These are phyloP conservation scores for Cercospora beticola DNA, from an alignment of 2,329 filamentous ascomycete genomes.

Conservation along the genomic window DNA sequence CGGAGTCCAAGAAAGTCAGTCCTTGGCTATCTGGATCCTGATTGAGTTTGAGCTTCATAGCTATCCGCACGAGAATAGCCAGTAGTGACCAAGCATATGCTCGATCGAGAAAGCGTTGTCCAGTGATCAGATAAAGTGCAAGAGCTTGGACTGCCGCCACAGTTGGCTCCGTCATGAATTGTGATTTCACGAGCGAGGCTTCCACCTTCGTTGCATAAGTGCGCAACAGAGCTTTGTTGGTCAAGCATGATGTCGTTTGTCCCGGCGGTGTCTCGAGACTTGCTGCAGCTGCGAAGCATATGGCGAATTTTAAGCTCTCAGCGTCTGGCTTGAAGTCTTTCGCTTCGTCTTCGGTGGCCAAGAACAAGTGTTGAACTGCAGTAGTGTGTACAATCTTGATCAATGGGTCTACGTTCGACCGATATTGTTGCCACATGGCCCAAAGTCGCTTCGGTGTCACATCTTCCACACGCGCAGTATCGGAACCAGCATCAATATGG, in stretches of 20 bases:
- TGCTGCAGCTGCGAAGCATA: conserved; percentile 26
- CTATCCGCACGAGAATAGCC: conserved; percentile 24
- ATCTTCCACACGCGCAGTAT: conserved; percentile 6
- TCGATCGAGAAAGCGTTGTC: conserved; percentile 16
- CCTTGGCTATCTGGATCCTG: conserved; percentile 24
- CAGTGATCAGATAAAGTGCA: conserved; percentile 22
- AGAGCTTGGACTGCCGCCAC: conserved; percentile 23
- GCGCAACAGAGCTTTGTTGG: conserved; percentile 7
- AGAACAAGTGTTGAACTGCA: conserved; percentile 22
- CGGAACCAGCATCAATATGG: not conserved
- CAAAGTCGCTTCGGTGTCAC: conserved; percentile 17
- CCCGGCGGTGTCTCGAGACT: conserved; percentile 15
- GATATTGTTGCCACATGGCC: conserved; percentile 25
- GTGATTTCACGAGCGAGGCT: conserved; percentile 16
- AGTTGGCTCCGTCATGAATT: conserved; percentile 22
- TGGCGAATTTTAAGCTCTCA: conserved; percentile 22
- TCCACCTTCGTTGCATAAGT: conserved; percentile 21
- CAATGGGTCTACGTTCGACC: conserved; percentile 23
- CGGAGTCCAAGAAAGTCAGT: conserved; percentile 19
- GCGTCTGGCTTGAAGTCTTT: conserved; percentile 11
- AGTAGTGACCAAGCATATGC: conserved; percentile 24
- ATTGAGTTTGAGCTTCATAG: conserved; percentile 25
- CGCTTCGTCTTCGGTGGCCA: conserved; percentile 10
- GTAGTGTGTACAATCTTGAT: conserved; percentile 24
- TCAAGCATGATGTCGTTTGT: conserved; percentile 9